A percentile compares a stretch with the other conserved stretches of the same genome.
Conservation (phyloP, 179 eudicot genomes). For the Monotropa hypopitys region DNA sequence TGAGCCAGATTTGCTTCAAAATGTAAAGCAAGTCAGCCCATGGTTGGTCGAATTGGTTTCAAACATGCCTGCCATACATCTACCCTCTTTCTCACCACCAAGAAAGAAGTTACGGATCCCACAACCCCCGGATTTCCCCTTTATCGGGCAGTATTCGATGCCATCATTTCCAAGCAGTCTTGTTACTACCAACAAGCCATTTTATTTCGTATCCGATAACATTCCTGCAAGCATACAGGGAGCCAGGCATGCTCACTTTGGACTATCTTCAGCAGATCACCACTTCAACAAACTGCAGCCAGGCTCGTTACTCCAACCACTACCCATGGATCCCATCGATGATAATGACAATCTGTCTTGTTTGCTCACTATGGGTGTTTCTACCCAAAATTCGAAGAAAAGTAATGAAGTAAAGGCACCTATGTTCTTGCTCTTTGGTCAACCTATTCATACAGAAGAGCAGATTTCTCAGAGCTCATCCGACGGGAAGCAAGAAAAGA, state of each 20-base stretch:
- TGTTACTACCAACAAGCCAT: constrained; percentile 45
- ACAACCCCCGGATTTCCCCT: constrained; percentile 45
- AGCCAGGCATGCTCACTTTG: constrained; percentile 94
- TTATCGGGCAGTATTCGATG: constrained; percentile 31
- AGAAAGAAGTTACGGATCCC: constrained; percentile 59
- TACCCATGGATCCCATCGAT: constrained; percentile 7
- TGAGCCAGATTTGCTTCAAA: constrained; percentile 76
- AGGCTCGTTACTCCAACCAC: too few species aligned
- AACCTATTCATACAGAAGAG: constrained; percentile 59
- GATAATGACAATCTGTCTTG: constrained; percentile 35
- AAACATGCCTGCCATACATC: constrained; percentile 55
- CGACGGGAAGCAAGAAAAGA: too few species aligned
- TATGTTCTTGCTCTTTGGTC: constrained; percentile 56
- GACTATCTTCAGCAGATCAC: constrained; percentile 48
- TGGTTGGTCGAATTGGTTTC: constrained; percentile 85
- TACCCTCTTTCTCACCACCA: constrained; percentile 69
- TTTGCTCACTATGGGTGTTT: constrained; percentile 42
- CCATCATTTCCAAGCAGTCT: constrained; percentile 42
- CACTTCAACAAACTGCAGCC: constrained; percentile 45
- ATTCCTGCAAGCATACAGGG: constrained; percentile 88
- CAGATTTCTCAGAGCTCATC: constrained; percentile 58
- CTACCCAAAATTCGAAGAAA: constrained; percentile 21
- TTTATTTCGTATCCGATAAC: constrained; percentile 41
- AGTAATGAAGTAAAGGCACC: constrained; percentile 26
- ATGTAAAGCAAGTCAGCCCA: constrained; percentile 84